Percentiles rank a stretch among this genome's conserved stretches.
Evolutionary conservation across 2,329 filamentous ascomycete species (phyloP).

Genomic region (Fusarium sp.): DNA sequence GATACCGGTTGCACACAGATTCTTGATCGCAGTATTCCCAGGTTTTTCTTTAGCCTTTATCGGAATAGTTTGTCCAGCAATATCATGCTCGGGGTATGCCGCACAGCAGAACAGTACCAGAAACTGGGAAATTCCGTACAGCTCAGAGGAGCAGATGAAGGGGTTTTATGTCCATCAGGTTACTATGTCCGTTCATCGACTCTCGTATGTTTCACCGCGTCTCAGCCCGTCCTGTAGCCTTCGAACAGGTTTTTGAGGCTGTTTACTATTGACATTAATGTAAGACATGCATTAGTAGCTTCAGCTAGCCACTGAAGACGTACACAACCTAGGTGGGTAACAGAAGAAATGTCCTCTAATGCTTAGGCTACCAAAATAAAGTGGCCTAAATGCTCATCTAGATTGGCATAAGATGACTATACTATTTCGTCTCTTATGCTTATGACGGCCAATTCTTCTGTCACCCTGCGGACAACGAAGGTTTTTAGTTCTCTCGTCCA

Average conservation of each 20-base stretch:
- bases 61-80: background rate
- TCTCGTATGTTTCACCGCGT: background rate
- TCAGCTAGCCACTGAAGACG: background rate
- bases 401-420: no score
- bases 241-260: conserved; percentile 1
- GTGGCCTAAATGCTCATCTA: no score
- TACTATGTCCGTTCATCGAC: background rate
- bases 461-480: background rate
- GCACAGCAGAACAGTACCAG: background rate
- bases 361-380: no score
- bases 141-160: background rate
- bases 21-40: background rate
- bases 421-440: no score
- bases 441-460: background rate
- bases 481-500: background rate
- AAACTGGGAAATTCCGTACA: background rate
- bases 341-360: background rate
- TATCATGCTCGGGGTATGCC: background rate
- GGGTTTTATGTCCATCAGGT: background rate
- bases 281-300: conserved; percentile 20
- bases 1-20: no score
- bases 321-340: background rate
- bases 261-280: background rate
- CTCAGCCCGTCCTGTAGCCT: background rate
- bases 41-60: background rate